Conservation (phyloP, 2,329 filamentous ascomycete species). For the Bisporella sp. region DNA sequence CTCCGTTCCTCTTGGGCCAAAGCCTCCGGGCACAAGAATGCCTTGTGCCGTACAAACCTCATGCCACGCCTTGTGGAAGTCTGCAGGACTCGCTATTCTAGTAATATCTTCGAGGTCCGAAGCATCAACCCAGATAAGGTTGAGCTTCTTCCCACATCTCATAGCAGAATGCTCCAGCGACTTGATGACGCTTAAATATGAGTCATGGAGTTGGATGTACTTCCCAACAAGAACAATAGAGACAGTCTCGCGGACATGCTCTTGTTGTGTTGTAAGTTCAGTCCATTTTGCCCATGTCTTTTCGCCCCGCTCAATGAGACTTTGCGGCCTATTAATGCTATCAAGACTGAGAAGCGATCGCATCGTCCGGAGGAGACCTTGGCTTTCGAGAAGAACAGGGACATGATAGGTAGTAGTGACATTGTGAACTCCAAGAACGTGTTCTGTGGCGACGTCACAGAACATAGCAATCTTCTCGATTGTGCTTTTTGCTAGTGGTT, state of each 20-base stretch:
- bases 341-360: slow-evolving; percentile 59
- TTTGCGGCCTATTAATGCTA: slow-evolving; percentile 41
- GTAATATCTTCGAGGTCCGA: slow-evolving; percentile 69
- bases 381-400: slow-evolving; percentile 80
- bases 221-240: slow-evolving; percentile 87
- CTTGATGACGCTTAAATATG: slow-evolving; percentile 79
- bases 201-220: slow-evolving; percentile 78
- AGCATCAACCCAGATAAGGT: slow-evolving; percentile 79
- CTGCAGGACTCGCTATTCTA: slow-evolving; percentile 55
- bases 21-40: slow-evolving; percentile 52
- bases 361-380: slow-evolving; percentile 66
- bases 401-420: slow-evolving; percentile 92
- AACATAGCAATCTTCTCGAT: slow-evolving; percentile 83
- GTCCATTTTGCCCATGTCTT: slow-evolving; percentile 77
- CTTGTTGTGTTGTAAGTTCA: slow-evolving; percentile 57
- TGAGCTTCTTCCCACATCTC: slow-evolving; percentile 72
- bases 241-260: slow-evolving; percentile 58
- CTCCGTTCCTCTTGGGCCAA: slow-evolving; percentile 71
- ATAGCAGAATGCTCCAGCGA: slow-evolving; percentile 88
- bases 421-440: slow-evolving; percentile 85
- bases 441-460: slow-evolving; percentile 79
- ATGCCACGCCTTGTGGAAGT: slow-evolving; percentile 84
- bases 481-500: slow-evolving; percentile 63
- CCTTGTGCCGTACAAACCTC: slow-evolving; percentile 62
- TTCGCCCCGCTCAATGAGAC: slow-evolving; percentile 54